phyloP scores from a whole-genome alignment of 2,329 filamentous ascomycete species.

The Leptographium procerum region DNA sequence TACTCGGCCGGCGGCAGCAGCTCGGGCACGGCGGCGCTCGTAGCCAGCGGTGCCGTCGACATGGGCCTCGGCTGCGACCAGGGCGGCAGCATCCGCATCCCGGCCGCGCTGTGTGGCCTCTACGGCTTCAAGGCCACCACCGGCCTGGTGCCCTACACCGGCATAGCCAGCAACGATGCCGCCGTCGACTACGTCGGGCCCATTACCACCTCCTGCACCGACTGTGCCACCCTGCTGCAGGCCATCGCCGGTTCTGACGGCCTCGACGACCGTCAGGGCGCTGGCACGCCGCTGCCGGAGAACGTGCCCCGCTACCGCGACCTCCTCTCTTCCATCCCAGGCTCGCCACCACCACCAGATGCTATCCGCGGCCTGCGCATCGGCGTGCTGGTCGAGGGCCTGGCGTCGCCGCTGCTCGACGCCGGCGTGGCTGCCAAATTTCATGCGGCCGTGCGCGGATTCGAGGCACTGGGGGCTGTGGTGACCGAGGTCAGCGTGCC shows the following conservation, averaged over 20 bases:
- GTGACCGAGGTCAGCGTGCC: constrained; percentile 19
- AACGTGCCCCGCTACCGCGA: constrained; percentile 11
- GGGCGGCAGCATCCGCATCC: constrained; percentile 23
- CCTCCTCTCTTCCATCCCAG: constrained; percentile 1
- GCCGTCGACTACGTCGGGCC: constrained; percentile 21
- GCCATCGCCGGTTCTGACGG: constrained; percentile 21
- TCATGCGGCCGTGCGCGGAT: constrained; percentile 15
- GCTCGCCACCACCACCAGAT: not conserved
- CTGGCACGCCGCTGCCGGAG: constrained; percentile 12
- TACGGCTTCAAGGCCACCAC: constrained; percentile 22
- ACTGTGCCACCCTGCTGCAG: constrained; percentile 20
- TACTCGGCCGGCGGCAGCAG: constrained; percentile 37
- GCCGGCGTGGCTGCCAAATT: constrained; percentile 15
- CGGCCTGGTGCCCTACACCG: constrained; percentile 23
- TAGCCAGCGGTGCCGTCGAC: constrained; percentile 22
- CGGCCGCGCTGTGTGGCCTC: constrained; percentile 19
- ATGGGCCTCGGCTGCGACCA: constrained; percentile 23
- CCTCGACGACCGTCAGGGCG: constrained; percentile 21
- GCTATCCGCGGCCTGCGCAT: constrained; percentile 19
- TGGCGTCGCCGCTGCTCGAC: constrained; percentile 15
- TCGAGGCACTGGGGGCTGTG: constrained; percentile 17
- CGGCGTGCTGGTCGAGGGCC: constrained; percentile 19
- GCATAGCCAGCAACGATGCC: constrained; percentile 19
- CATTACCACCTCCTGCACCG: constrained; percentile 17
- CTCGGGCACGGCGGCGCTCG: constrained; percentile 29